Conservation (phyloP, 129 eudicot genomes). For the Chrysanthemum makinoi region DNA sequence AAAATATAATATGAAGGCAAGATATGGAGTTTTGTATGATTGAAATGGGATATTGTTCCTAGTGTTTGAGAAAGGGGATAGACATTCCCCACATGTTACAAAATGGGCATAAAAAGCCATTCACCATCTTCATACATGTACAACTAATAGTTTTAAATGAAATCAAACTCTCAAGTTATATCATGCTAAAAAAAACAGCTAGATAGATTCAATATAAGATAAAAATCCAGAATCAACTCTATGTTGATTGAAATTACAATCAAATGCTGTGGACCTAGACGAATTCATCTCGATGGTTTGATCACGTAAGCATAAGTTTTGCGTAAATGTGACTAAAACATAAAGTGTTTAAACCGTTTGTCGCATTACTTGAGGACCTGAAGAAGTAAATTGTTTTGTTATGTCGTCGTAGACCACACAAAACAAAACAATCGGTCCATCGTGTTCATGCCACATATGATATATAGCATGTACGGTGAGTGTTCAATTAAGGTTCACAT, state of each 20-base stretch:
- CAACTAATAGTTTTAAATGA: not conserved
- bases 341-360: not conserved
- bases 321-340: too few species aligned
- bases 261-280: too few species aligned
- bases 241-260: too few species aligned
- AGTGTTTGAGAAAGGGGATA: conserved; percentile 14
- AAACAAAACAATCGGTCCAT: conserved; percentile 1
- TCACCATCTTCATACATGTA: conserved; percentile 7
- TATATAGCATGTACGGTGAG: not conserved
- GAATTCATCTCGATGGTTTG: too few species aligned
- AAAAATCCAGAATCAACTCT: too few species aligned
- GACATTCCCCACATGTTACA: conserved; percentile 27
- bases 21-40: conserved; percentile 25
- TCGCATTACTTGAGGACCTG: not conserved
- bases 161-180: not conserved
- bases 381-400: conserved; percentile 2
- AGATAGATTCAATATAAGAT: not conserved
- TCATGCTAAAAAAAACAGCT: not conserved
- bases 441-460: not conserved
- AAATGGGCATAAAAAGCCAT: conserved; percentile 18
- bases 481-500: not conserved
- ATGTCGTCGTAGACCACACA: not conserved
- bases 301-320: too few species aligned
- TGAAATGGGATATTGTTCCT: conserved; percentile 19
- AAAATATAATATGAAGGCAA: not conserved